A percentile compares a stretch with the other conserved stretches of the same genome.
Conservation (phyloP, 371 early-diverging fungal species). For the Mucor piriformis region DNA sequence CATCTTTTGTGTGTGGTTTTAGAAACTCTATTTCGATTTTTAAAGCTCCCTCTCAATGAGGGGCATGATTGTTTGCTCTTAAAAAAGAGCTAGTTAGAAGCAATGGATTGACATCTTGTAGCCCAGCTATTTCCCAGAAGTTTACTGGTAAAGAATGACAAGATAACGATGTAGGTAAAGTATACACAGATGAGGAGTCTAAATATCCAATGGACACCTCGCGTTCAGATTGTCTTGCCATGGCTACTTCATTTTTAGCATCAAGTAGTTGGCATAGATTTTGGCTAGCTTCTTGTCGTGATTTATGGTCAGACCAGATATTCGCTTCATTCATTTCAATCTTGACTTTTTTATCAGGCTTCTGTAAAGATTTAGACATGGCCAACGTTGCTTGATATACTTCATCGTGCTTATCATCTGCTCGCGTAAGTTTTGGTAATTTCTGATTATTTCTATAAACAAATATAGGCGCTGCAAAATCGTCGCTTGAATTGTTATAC, state of each 20-base stretch:
- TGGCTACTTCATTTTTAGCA: neutral
- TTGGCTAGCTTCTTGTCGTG: neutral
- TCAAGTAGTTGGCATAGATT: conserved; percentile 9
- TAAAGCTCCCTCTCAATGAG: neutral
- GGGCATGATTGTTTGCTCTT: too few relatives aligned
- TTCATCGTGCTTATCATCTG: conserved; percentile 28
- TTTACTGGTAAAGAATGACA: too few relatives aligned
- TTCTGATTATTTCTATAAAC: conserved; percentile 5
- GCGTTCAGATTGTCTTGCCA: neutral
- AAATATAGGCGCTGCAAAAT: neutral
- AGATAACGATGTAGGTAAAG: too few relatives aligned
- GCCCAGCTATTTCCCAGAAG: too few relatives aligned
- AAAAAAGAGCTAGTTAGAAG: too few relatives aligned
- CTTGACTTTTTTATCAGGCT: conserved; percentile 1
- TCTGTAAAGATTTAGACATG: conserved; percentile 22
- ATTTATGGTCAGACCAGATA: conserved; percentile 28
- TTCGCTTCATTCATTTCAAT: conserved; percentile 24
- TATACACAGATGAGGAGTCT: neutral
- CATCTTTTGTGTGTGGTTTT: too few relatives aligned
- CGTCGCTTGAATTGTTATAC: neutral
- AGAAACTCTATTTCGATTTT: too few relatives aligned
- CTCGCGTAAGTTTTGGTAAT: neutral
- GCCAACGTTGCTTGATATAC: conserved; percentile 33
- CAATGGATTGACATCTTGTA: too few relatives aligned
- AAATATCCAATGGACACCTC: conserved; percentile 10